phyloP scores from a whole-genome alignment of 805 yeast species.

The Teunomyces atbi region DNA sequence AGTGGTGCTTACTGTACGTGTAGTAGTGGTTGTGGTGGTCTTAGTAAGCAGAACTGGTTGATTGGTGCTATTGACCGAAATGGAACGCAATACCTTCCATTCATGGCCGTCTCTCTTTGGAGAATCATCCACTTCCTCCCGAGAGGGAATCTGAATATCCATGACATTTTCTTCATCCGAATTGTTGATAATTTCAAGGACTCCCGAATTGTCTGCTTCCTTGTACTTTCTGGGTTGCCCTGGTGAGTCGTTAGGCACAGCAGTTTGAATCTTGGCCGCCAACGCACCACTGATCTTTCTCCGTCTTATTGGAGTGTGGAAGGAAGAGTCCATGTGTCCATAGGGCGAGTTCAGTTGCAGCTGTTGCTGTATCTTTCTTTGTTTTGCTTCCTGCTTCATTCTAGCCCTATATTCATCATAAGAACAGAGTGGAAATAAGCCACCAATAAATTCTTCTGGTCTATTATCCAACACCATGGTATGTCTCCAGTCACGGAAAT shows the following conservation, averaged over 20 bases:
- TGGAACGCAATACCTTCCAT: slow-evolving; percentile 42
- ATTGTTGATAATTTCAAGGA: slow-evolving; percentile 42
- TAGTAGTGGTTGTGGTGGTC: slow-evolving; percentile 47
- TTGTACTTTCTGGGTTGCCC: slow-evolving; percentile 89
- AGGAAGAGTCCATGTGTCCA: slow-evolving; percentile 44
- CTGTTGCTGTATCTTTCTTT: slow-evolving; percentile 31
- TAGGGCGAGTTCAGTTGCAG: slow-evolving; percentile 28
- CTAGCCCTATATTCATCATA: slow-evolving; percentile 62
- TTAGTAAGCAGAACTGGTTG: slow-evolving; percentile 41
- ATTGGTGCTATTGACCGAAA: slow-evolving; percentile 29
- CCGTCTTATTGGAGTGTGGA: slow-evolving; percentile 74
- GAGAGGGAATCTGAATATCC: slow-evolving; percentile 13
- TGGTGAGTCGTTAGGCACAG: slow-evolving; percentile 90
- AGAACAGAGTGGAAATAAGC: slow-evolving; percentile 58
- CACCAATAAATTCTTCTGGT: slow-evolving; percentile 67
- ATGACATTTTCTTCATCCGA: slow-evolving; percentile 41
- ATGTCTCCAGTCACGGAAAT: slow-evolving; percentile 93
- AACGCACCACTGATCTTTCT: slow-evolving; percentile 64
- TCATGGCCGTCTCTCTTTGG: slow-evolving; percentile 28
- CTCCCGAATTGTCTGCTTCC: slow-evolving; percentile 26
- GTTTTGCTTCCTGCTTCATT: slow-evolving; percentile 43
- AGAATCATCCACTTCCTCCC: slow-evolving; percentile 9
- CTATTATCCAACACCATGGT: slow-evolving; percentile 77
- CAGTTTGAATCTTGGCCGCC: slow-evolving; percentile 65
- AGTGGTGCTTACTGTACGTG: slow-evolving; percentile 47